Conservation (phyloP, 306 rosid species). For the Astragalus membranaceus region DNA sequence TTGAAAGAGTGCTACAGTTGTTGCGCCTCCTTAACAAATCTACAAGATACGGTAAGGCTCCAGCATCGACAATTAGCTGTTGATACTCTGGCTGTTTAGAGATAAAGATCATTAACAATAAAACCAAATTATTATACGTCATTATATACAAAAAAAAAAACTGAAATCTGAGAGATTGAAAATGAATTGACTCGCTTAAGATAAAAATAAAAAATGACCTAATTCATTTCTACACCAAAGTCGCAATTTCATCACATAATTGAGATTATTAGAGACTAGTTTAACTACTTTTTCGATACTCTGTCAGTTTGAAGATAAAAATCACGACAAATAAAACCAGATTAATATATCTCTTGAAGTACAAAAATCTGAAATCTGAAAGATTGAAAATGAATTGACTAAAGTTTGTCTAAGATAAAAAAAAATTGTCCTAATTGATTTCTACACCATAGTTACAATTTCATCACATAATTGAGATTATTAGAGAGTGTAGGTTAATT, state of each 20-base stretch:
- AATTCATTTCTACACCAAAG: neutral
- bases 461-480: neutral
- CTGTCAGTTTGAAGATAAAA: slow-evolving; percentile 37
- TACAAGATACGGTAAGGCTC: slow-evolving; percentile 51
- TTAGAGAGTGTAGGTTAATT: neutral
- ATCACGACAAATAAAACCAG: neutral
- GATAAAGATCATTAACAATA: slow-evolving; percentile 9
- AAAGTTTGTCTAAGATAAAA: neutral
- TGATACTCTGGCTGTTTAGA: slow-evolving; percentile 52
- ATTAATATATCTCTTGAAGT: neutral
- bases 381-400: neutral
- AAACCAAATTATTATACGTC: neutral
- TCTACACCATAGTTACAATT: neutral
- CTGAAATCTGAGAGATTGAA: neutral
- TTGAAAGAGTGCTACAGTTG: slow-evolving; percentile 12
- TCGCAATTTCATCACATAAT: neutral
- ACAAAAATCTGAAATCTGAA: neutral
- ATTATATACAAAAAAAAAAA: neutral
- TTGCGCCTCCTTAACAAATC: slow-evolving; percentile 38
- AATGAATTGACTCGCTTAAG: neutral
- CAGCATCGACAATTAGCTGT: slow-evolving; percentile 48
- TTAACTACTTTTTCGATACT: slow-evolving; percentile 49
- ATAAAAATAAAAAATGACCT: neutral
- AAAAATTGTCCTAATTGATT: neutral
- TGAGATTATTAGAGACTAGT: neutral